Base-by-base conservation (phyloP, 768 basidiomycete genomes). In the Pholiota molesta region DNA sequence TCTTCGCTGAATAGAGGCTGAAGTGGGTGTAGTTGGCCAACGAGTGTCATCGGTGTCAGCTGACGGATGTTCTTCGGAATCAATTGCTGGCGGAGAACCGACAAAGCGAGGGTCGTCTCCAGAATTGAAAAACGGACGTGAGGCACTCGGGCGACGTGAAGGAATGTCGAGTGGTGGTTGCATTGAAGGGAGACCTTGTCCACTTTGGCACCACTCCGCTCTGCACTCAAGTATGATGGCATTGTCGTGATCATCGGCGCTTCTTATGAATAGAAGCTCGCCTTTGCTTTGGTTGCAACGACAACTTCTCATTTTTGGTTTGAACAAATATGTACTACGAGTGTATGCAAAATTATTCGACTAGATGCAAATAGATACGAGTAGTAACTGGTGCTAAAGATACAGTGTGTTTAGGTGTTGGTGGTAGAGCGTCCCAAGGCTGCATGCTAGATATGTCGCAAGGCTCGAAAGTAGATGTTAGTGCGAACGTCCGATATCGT, bases 81-180 rank as follows among this genome's bases (percentile, higher is more conserved):
- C 45, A 16, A 61, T 49, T 21, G 63, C 42, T 19, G 59, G 60
- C 14, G 66, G 65, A 21, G 64, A 65, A 47, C 62, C 58, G 10
- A 66, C 62, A n/a, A 69, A 35, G 31, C 28, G 52, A 39, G 63
- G 35, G 28, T 51, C 57, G 33, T 64, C 61, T 19, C 47, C 57
- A n/a, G 61, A 54, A 2, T 52, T 57, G 33, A 62, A 58, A 28
- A 51, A 40, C 10, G 49, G 37, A 28, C n/a, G 47, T 8, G 54
- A 57, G 10, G 62, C 49, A 42, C 40, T 31, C 33, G 59, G 62
- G 11, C 52, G 44, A 19, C 52, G 62, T 10, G 55, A 39, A 52
- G 65, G 65, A 31, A 64, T 62, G 42, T 65, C 60, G 28, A 44
- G 40, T 62, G 64, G 54, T 52, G 60, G 64, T 62, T 63, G 64